These are phyloP conservation scores for Plasmodium berghei DNA, from an alignment of 169 alveolate species.

Conservation along the genomic window DNA sequence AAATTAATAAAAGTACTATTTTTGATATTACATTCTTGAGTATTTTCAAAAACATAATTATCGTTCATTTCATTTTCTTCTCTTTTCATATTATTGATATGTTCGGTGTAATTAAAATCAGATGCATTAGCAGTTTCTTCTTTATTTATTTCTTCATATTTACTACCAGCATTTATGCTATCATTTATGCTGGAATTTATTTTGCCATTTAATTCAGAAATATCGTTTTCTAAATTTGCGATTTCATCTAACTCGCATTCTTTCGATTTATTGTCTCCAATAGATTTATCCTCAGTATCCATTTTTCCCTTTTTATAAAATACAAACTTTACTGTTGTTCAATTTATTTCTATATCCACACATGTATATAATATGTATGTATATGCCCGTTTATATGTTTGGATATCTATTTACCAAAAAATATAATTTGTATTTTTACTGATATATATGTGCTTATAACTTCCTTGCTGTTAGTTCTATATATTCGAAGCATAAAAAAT, in stretches of 20 bases:
- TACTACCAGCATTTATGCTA: constrained; percentile 13
- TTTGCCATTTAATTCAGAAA: constrained; percentile 3
- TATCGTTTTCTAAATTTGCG: constrained; percentile 10
- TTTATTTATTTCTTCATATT: constrained; percentile 20
- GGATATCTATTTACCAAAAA: background rate
- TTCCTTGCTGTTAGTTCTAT: too few relatives aligned
- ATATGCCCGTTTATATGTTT: background rate
- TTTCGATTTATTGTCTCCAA: constrained; percentile 5
- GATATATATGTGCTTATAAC: too few relatives aligned
- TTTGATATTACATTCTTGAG: background rate
- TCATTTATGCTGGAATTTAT: constrained; percentile 1
- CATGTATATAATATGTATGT: background rate
- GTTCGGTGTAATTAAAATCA: constrained; percentile 9
- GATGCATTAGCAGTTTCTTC: constrained; percentile 10
- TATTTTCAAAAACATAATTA: background rate
- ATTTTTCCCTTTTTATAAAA: background rate
- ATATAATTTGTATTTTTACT: too few relatives aligned
- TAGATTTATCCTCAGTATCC: constrained; percentile 14
- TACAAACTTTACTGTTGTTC: background rate
- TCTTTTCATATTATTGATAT: background rate
- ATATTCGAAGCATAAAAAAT: too few relatives aligned
- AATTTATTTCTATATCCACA: background rate
- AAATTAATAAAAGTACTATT: background rate
- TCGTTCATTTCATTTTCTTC: constrained; percentile 6
- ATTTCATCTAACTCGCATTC: constrained; percentile 13